Conservation (phyloP, 176 grass and related monocot species). For the Dactylis glomerata region DNA sequence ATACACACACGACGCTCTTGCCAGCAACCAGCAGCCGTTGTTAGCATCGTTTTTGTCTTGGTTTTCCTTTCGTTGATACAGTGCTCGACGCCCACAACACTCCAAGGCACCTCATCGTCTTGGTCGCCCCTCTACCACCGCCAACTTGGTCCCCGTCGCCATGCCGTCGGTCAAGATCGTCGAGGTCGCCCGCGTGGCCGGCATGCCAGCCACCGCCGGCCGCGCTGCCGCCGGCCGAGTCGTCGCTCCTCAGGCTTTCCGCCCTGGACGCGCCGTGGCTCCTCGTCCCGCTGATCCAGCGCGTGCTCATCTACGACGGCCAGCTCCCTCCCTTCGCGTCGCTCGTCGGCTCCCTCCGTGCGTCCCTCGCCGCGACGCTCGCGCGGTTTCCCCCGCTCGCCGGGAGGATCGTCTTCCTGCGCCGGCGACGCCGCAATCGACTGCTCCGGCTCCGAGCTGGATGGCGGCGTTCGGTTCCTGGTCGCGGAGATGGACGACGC, state of each 20-base stretch:
- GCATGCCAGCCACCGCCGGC: neutral
- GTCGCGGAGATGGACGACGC: neutral
- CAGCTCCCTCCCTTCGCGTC: conserved; percentile 13
- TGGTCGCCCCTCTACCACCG: neutral
- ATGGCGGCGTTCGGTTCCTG: neutral
- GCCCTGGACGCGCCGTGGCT: conserved; percentile 35
- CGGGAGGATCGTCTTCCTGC: conserved; percentile 1
- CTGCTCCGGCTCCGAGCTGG: neutral
- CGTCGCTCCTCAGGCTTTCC: neutral
- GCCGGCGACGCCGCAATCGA: conserved; percentile 32
- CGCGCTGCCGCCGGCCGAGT: neutral
- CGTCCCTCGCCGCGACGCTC: conserved; percentile 9
- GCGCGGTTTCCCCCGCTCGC: conserved; percentile 25
- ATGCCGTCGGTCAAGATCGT: neutral
- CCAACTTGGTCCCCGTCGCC: neutral
- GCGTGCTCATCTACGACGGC: neutral
- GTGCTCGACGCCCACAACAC: neutral
- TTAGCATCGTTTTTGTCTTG: neutral
- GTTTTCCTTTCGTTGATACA: neutral
- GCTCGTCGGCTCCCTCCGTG: conserved; percentile 19
- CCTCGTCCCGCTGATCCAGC: neutral
- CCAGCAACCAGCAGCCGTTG: too few species aligned
- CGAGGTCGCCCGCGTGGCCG: neutral
- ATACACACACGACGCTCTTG: neutral
- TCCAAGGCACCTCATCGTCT: neutral